Conservation (phyloP, 495 filamentous ascomycete genomes). For the Aspergillus egyptiacus region DNA sequence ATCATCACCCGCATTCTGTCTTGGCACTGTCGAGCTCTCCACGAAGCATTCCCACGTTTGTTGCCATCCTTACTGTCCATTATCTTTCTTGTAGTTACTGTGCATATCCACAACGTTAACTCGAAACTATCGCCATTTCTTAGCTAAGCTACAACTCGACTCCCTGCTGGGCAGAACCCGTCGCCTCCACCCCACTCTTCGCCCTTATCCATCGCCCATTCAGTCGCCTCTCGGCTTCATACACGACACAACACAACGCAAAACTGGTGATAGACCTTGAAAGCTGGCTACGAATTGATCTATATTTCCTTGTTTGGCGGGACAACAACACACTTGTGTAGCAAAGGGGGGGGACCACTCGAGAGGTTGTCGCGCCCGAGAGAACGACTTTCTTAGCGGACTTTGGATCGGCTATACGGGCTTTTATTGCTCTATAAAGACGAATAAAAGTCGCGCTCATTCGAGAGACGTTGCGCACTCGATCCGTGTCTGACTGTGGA, state of each 20-base stretch:
- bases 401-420: neutral
- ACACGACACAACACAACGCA: conserved; percentile 2
- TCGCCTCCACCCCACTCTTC: conserved; percentile 8
- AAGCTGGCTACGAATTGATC: too few species aligned
- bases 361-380: too few species aligned
- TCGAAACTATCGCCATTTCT: neutral
- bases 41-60: neutral
- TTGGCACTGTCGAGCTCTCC: conserved; percentile 7
- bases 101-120: neutral
- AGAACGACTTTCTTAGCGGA: too few species aligned
- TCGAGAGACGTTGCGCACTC: neutral
- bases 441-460: neutral
- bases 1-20: neutral
- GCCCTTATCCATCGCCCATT: neutral
- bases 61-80: neutral
- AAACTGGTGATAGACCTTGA: conserved; percentile 1
- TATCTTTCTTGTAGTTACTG: neutral
- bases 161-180: conserved; percentile 1
- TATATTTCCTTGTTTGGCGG: too few species aligned
- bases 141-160: neutral
- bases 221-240: neutral
- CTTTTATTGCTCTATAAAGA: neutral
- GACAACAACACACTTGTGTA: too few species aligned
- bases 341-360: too few species aligned
- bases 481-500: neutral